Conservation (phyloP, 2,329 filamentous ascomycete genomes). For the Trichocomaceae sp. region DNA sequence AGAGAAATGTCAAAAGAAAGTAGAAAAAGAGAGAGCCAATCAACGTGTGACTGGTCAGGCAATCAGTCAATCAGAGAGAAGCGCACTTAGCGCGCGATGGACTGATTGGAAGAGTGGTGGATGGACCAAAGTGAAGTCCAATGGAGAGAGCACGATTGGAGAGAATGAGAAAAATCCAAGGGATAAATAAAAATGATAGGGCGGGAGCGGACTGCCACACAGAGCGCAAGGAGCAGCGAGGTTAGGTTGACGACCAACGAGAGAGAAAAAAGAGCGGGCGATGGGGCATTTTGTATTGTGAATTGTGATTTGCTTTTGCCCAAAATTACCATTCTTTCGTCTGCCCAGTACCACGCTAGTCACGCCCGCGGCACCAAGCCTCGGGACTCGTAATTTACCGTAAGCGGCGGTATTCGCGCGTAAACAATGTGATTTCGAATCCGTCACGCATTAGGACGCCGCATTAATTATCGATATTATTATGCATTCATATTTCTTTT, state of each 20-base stretch:
- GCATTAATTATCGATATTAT: not conserved
- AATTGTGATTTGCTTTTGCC: conserved; percentile 13
- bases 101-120: conserved; percentile 18
- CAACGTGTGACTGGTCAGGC: not conserved
- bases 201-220: not conserved
- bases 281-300: conserved; percentile 37
- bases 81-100: conserved; percentile 5
- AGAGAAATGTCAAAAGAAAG: not conserved
- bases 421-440: not conserved
- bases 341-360: not conserved
- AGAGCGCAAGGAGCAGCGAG: conserved; percentile 2
- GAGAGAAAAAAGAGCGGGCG: conserved; percentile 35
- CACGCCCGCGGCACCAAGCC: not conserved
- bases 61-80: not conserved
- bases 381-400: not conserved
- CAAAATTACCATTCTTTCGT: not conserved
- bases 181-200: conserved; percentile 9
- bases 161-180: not conserved
- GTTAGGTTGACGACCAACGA: conserved; percentile 32
- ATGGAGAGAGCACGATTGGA: conserved; percentile 9
- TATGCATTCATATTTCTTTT: not conserved
- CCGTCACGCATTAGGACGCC: not conserved
- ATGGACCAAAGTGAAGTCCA: conserved; percentile 19
- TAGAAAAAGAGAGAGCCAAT: conserved; percentile 3
- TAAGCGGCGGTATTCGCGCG: not conserved